Percentiles rank a stretch among this genome's conserved stretches.
phyloP scores from a whole-genome alignment of 2,329 filamentous ascomycete genomes.

The Pseudogymnoascus sp. region DNA sequence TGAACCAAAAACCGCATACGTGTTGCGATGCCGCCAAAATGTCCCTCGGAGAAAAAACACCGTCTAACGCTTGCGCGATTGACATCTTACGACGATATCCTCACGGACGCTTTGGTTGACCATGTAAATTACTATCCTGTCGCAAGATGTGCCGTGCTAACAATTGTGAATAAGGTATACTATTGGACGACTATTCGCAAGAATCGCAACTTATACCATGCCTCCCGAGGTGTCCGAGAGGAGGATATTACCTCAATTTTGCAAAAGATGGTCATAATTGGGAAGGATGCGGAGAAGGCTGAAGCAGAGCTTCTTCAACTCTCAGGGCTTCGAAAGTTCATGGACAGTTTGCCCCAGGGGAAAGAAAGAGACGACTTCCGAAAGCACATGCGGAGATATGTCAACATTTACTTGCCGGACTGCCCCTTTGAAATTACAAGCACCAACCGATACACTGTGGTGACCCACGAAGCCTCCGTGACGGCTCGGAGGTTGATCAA shows the following conservation, averaged over 20 bases:
- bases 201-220: constrained; percentile 78
- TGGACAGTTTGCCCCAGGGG: constrained; percentile 57
- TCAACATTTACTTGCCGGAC: constrained; percentile 86
- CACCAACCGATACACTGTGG: constrained; percentile 92
- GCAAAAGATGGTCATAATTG: constrained; percentile 60
- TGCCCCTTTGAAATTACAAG: constrained; percentile 90
- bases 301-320: constrained; percentile 66
- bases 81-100: constrained; percentile 87
- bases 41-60: constrained; percentile 51
- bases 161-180: constrained; percentile 55
- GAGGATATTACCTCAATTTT: constrained; percentile 54
- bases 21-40: constrained; percentile 34
- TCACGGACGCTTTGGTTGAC: constrained; percentile 91
- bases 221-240: constrained; percentile 68
- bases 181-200: constrained; percentile 97
- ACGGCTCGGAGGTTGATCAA: constrained; percentile 72
- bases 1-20: constrained; percentile 10
- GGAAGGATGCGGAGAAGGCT: constrained; percentile 62
- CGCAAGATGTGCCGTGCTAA: not conserved
- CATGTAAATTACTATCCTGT: constrained; percentile 55
- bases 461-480: constrained; percentile 79
- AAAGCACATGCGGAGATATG: constrained; percentile 79
- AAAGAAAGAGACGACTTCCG: constrained; percentile 82
- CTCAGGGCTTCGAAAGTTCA: constrained; percentile 65
- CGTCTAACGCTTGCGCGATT: constrained; percentile 79